Evolutionary conservation across 306 rosid species (phyloP), one percentile per base, ranked within the genome.

Genomic region (Castanea mollissima): DNA sequence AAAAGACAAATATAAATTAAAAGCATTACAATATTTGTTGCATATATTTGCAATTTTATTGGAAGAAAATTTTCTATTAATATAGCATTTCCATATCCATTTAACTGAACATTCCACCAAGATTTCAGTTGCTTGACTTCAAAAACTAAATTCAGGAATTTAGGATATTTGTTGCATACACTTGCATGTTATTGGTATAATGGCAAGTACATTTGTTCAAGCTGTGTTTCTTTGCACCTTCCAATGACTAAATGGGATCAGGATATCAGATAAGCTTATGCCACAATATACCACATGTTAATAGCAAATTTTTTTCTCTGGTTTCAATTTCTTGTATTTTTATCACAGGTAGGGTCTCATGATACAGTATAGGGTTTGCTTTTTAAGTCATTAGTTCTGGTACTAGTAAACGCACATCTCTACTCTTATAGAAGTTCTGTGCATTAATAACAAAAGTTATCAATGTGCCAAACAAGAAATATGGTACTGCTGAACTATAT

Each of bases 111-210:
- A 67, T 59, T 76, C 60, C 80, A 67, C 52, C 59, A 70, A 18
- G 73, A 83, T 46, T 80, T 75, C 57, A 46, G 71, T 56, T 76
- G 63, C 19, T 82, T 54, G 68, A 71, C 64, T 69, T 31, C 65
- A 70, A 56, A 31, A 32, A 49, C 63, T 59, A 59, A 78, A 57
- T 56, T 14, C 5, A 23, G 70, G 44, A 72, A 74, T 27, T 12
- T 11, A 31, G 25, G 32, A 52, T 9, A 59, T 18, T 12, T 23
- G 7, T n/a, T 13, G 54, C 29, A 71, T 75, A 44, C 31, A 69
- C 68, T 72, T 64, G 55, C 12, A 27, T 32, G 75, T 81, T 64
- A 15, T 67, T 25, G 16, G 35, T 32, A 9, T 23, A 57, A 27
- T 19, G 65, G 67, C 41, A 55, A 19, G 19, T 2, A 69, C 54